Conservation (phyloP, 306 rosid genomes). For the Lathyrus tuberosus region DNA sequence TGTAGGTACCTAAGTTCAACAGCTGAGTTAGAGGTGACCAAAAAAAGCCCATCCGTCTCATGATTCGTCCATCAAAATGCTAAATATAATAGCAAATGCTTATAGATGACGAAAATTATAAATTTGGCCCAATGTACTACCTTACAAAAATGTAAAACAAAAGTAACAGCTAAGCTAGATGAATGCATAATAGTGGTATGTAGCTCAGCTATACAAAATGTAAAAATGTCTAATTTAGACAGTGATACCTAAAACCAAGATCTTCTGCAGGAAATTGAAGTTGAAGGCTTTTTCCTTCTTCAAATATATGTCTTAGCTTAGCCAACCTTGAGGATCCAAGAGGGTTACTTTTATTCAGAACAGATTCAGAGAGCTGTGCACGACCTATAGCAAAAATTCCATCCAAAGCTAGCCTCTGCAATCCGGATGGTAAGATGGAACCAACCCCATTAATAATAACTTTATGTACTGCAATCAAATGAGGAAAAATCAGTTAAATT, state of each 20-base stretch:
- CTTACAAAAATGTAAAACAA: constrained; percentile 15
- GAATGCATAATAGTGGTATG: constrained; percentile 20
- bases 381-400: constrained; percentile 86
- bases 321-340: constrained; percentile 82
- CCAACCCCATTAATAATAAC: constrained; percentile 62
- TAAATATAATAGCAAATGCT: too few species aligned
- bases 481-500: constrained; percentile 23
- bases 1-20: constrained; percentile 62
- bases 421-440: constrained; percentile 70
- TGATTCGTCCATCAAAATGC: too few species aligned
- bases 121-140: constrained; percentile 23
- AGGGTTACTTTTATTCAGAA: constrained; percentile 78
- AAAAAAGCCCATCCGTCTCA: constrained; percentile 35
- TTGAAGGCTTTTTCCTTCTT: constrained; percentile 97
- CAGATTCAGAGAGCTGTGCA: constrained; percentile 69
- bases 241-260: constrained; percentile 83
- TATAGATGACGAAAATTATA: background rate
- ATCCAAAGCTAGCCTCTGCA: constrained; percentile 77
- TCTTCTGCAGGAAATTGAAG: constrained; percentile 99
- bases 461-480: constrained; percentile 68
- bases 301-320: constrained; percentile 70
- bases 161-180: constrained; percentile 21
- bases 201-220: constrained; percentile 7
- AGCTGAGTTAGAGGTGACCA: constrained; percentile 42
- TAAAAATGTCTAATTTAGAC: constrained; percentile 33